Evolutionary conservation across 163 green algal species (phyloP), one percentile per base, ranked within the genome.

Genomic region (Scenedesmus sp.): DNA sequence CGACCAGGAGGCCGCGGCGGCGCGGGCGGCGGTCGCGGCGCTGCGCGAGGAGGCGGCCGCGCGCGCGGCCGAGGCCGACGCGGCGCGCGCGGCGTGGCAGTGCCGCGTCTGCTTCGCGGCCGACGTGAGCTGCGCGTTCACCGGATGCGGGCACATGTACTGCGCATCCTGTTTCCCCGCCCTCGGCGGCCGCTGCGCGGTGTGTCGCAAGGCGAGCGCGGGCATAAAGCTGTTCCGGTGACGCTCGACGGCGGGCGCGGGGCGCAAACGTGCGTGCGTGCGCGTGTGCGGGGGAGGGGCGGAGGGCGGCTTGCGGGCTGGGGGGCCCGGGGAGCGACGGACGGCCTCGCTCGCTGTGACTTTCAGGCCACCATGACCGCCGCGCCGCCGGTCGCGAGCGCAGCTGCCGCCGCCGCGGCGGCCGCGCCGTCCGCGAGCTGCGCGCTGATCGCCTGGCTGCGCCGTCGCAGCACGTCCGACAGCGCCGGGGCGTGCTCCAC

Each of bases 41-140:
- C 60, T 75, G 13, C 73, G 78, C 14, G 29, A 44, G 7, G 65
- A 50, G 36, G 29, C 42, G 26, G 50, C 36, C 15, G 42, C 22
- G 60, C 39, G 47, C 44, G 67, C 57, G 15, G 18, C 29, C 20
- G 71, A 78, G 76, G n/a, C 72, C 14, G 82, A 84, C 3, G 29
- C 57, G 6, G 4, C 75, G 70, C 63, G 48, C 15, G 39, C 31
- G n/a, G 67, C 67, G 22, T 90, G 85, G 85, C 83, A 88, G 83
- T 90, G 85, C 70, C 66, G 82, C 53, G 80, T 90, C 28, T 90
- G 85, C 64, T 84, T 88, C 56, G 70, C 60, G 36, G 57, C 47
- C 18, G 83, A 88, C 31, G 69, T 86, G 29, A 67, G 88, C 13
- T 48, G 36, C 1, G 80, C 77, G 33, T 90, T 83, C 70, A 69